A percentile compares a stretch with the other conserved stretches of the same genome.
These are phyloP conservation scores for Solanum piurae DNA, from an alignment of 257 asterid species.

Conservation along the genomic window DNA sequence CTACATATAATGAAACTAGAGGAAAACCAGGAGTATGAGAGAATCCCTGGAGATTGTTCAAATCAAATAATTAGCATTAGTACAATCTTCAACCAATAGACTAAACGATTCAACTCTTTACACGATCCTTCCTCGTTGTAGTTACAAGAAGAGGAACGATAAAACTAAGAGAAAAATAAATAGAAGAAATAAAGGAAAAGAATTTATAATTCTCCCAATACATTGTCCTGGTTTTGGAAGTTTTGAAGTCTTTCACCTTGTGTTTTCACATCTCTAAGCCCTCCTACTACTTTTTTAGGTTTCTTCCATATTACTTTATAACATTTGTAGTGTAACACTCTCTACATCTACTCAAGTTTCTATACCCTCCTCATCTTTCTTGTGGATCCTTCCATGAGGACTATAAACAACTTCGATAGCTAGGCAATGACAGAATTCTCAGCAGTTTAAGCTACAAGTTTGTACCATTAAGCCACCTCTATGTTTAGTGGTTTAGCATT, in stretches of 20 bases:
- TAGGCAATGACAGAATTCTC: neutral
- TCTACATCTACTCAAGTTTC: neutral
- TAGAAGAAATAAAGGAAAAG: neutral
- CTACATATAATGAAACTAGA: neutral
- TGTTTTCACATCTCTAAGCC: constrained; percentile 1
- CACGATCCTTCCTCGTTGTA: constrained; percentile 23
- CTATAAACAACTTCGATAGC: neutral
- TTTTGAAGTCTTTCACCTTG: neutral
- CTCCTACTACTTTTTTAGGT: neutral
- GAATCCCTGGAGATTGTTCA: constrained; percentile 12
- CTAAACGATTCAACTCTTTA: constrained; percentile 26
- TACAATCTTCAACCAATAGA: constrained; percentile 4
- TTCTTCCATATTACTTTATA: neutral
- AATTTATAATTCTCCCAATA: constrained; percentile 1
- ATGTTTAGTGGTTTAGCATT: constrained; percentile 35
- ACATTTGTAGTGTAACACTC: neutral
- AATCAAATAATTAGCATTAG: constrained; percentile 24
- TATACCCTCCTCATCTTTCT: neutral
- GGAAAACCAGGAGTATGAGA: constrained; percentile 1
- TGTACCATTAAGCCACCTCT: constrained; percentile 44
- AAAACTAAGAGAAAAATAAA: constrained; percentile 7
- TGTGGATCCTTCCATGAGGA: neutral
- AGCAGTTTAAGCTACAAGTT: neutral
- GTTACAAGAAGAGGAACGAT: constrained; percentile 5
- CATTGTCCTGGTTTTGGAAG: neutral